Conservation (phyloP, 495 filamentous ascomycete genomes). For the Talaromyces nanjingensis region DNA sequence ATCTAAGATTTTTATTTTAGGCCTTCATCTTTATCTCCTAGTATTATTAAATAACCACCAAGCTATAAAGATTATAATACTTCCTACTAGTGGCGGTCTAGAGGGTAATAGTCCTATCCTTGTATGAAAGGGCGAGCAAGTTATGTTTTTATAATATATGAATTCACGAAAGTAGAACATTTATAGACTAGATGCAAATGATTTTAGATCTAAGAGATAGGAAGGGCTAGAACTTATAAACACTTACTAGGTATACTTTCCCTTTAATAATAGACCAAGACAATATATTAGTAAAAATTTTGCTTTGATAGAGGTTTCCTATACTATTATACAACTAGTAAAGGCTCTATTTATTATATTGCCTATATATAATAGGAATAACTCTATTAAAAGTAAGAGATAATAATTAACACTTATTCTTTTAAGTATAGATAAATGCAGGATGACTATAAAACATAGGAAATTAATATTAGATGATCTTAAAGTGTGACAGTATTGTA, state of each 20-base stretch:
- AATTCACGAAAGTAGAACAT: constrained; percentile 41
- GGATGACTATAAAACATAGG: constrained; percentile 20
- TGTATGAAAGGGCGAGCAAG: constrained; percentile 46
- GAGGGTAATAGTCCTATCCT: constrained; percentile 57
- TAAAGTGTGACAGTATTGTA: too few species aligned
- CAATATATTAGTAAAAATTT: constrained; percentile 33
- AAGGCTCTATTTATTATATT: constrained; percentile 25
- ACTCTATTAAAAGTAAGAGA: constrained; percentile 16
- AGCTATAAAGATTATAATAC: constrained; percentile 58
- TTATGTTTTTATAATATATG: constrained; percentile 20
- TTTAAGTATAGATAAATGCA: constrained; percentile 24
- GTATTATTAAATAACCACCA: constrained; percentile 69
- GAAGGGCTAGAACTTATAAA: constrained; percentile 23
- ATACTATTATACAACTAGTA: constrained; percentile 28
- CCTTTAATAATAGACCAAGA: constrained; percentile 52
- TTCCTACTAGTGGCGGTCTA: constrained; percentile 65
- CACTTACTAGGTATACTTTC: constrained; percentile 55
- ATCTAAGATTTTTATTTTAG: constrained; percentile 10
- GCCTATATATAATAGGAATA: constrained; percentile 12
- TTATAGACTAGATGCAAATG: constrained; percentile 41
- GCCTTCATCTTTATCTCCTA: constrained; percentile 59
- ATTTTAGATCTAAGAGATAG: constrained; percentile 65
- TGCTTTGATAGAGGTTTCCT: constrained; percentile 31
- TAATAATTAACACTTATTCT: constrained; percentile 26
- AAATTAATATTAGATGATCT: too few species aligned